Conservation (phyloP, 768 basidiomycete species). For the Lactarius akahatsu region DNA sequence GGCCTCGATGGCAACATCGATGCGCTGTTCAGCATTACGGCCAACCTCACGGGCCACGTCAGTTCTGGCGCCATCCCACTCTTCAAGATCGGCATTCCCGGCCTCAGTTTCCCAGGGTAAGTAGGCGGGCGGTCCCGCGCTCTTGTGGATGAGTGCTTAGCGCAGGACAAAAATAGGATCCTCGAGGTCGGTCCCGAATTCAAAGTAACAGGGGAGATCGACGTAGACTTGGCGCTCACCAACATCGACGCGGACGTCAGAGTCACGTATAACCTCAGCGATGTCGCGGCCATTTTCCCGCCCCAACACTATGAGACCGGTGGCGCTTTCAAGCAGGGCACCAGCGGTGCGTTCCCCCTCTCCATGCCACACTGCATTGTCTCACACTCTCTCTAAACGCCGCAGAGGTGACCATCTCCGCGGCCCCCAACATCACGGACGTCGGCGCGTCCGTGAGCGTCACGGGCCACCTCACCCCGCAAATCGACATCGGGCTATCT, state of each 20-base stretch:
- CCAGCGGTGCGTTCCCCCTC: constrained; percentile 42
- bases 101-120: constrained; percentile 35
- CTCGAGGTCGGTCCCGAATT: constrained; percentile 50
- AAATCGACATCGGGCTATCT: constrained; percentile 20
- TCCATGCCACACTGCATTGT: neutral
- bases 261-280: constrained; percentile 44
- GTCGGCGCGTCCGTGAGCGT: constrained; percentile 39
- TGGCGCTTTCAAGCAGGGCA: constrained; percentile 37
- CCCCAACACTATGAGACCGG: constrained; percentile 33
- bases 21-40: neutral
- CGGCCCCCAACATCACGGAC: constrained; percentile 35
- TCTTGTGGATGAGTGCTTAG: neutral
- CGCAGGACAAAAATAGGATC: constrained; percentile 35
- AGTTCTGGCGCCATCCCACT: neutral
- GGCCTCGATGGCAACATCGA: neutral
- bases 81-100: constrained; percentile 44
- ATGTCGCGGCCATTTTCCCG: constrained; percentile 48
- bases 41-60: neutral
- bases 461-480: constrained; percentile 50
- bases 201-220: constrained; percentile 39
- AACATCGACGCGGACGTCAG: constrained; percentile 42
- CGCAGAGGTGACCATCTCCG: constrained; percentile 39
- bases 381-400: constrained; percentile 32
- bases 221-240: constrained; percentile 37
- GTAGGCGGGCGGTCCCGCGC: too few species aligned